Base-by-base conservation (phyloP, 2,329 filamentous ascomycete species). In the Aspergillus neotritici region DNA sequence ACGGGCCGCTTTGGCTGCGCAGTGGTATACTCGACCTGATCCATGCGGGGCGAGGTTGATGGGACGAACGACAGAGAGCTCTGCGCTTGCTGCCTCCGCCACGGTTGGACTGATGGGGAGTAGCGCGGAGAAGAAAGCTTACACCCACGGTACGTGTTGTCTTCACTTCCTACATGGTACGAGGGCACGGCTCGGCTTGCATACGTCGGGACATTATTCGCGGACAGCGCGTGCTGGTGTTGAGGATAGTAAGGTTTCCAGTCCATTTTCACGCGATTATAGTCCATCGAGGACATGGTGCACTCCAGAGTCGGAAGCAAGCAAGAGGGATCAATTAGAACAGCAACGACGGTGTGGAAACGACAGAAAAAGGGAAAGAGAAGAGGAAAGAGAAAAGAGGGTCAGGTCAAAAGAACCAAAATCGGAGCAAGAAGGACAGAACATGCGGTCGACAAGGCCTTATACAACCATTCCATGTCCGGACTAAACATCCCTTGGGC, bases 61-160 rank as follows among this genome's bases (percentile, higher is more conserved):
- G 62, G 57, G 36, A 63, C 50, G 42, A 66, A 67, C 30, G 64
- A 66, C 33, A 66, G 52, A 4, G 62, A 61, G 30, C 51, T 58
- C 31, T 59, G 61, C 31, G 57, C 53, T 43, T 63, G 62, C 38
- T 58, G 61, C 32, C 58, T 61, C 40, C 56, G 60, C 43, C 58
- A 58, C 29, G 62, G 50, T 33, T 59, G 60, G 14, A 52, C 36
- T 29, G 49, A 51, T 8, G 51, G 49, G 13, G 56, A 54, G 43
- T 55, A 56, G 14, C 52, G 51, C 30, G 56, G 52, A 9, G 54
- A 52, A 16, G 49, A 43, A 34, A 49, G 29, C 14, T 37, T 44
- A 29, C 41, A 52, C 16, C 48, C 41, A 31, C 48, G 48, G 21
- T 40, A 17, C 10, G 40, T 41, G 17, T 35, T 17, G 10, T 46